These are phyloP conservation scores for Francoa sonchifolia DNA, from an alignment of 441 rosid species.

Conservation along the genomic window DNA sequence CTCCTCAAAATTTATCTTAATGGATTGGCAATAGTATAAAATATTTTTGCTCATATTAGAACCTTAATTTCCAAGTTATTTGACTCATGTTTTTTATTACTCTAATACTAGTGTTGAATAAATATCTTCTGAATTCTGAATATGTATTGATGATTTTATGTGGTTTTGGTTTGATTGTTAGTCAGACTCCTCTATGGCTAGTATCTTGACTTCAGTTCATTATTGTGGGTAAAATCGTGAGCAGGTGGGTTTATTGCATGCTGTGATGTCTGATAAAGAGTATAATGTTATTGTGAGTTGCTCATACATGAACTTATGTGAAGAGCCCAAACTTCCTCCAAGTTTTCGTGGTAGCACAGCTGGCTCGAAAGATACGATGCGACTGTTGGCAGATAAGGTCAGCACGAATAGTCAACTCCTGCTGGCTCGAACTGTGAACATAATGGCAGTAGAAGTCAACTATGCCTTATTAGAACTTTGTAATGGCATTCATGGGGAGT, in stretches of 20 bases:
- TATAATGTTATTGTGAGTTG: conserved; percentile 75
- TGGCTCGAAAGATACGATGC: conserved; percentile 64
- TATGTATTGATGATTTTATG: no score
- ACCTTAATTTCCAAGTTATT: no score
- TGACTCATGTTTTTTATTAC: neutral
- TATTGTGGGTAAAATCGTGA: conserved; percentile 18
- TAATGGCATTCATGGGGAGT: conserved; percentile 69
- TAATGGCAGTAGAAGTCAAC: conserved; percentile 74
- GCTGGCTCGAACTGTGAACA: conserved; percentile 69
- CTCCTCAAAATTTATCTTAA: neutral
- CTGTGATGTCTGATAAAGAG: conserved; percentile 85
- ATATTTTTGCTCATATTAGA: neutral
- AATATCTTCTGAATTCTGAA: no score
- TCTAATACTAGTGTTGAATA: no score
- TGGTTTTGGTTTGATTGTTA: no score
- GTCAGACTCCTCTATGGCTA: no score
- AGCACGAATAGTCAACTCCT: conserved; percentile 78
- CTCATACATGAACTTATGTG: conserved; percentile 52
- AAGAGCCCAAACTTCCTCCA: conserved; percentile 85
- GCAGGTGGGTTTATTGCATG: conserved; percentile 85
- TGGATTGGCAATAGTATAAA: neutral
- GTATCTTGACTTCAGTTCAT: conserved; percentile 15
- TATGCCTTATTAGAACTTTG: conserved; percentile 90
- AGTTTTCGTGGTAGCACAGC: conserved; percentile 77
- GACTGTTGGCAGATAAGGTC: conserved; percentile 75